A percentile compares a stretch with the other conserved stretches of the same genome.
These are phyloP conservation scores for Aspergillus bombycis DNA, from an alignment of 2,329 filamentous ascomycete genomes.

Conservation along the genomic window DNA sequence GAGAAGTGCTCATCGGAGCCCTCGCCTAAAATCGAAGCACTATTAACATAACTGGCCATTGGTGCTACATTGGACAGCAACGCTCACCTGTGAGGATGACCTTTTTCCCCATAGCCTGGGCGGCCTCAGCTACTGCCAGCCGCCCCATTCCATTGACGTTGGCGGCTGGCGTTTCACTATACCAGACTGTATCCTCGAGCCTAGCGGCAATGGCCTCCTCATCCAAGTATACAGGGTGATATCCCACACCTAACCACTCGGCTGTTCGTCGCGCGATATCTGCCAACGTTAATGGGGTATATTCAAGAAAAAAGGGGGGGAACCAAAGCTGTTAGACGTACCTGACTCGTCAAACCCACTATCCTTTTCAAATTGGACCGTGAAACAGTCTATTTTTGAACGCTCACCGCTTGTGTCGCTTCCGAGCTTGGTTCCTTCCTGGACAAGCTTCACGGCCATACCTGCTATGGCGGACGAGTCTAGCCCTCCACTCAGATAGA, in stretches of 20 bases:
- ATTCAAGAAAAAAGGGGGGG: not conserved
- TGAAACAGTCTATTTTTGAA: constrained; percentile 51
- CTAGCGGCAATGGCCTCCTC: constrained; percentile 47
- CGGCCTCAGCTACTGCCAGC: constrained; percentile 52
- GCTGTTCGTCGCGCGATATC: constrained; percentile 53
- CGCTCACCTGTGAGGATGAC: constrained; percentile 54
- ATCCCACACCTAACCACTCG: constrained; percentile 51
- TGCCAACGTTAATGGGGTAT: constrained; percentile 9
- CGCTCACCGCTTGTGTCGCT: constrained; percentile 42
- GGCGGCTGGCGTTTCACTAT: constrained; percentile 49
- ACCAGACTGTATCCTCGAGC: constrained; percentile 51
- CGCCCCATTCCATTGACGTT: constrained; percentile 60
- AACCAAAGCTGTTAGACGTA: constrained; percentile 27
- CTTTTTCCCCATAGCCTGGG: constrained; percentile 52
- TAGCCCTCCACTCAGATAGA: constrained; percentile 62
- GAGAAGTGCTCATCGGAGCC: constrained; percentile 59
- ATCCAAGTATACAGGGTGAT: constrained; percentile 47
- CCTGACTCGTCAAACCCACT: constrained; percentile 56
- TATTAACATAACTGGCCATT: not conserved
- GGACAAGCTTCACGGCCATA: constrained; percentile 57
- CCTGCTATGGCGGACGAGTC: constrained; percentile 62
- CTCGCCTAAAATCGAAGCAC: constrained; percentile 37
- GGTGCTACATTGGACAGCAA: not conserved
- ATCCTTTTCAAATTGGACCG: constrained; percentile 55
- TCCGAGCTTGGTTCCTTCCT: constrained; percentile 51